Evolutionary conservation across 495 filamentous ascomycete genomes (phyloP).

Genomic region (Daldinia concentrica): DNA sequence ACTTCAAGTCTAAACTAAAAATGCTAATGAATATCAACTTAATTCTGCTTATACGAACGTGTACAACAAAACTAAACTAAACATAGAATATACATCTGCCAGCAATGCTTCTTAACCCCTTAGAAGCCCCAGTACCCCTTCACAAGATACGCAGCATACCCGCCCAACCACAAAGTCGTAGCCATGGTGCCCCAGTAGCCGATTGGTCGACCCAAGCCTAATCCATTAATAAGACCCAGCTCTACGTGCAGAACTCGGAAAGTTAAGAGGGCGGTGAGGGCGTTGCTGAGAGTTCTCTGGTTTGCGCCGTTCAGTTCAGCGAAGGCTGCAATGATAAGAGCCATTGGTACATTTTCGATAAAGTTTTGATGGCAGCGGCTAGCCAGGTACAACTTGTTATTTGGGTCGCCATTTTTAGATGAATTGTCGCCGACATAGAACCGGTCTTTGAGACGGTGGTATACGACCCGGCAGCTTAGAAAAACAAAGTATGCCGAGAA

Average conservation of each 20-base stretch:
- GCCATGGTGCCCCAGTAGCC: constrained; percentile 53
- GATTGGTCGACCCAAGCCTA: constrained; percentile 46
- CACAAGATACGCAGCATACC: constrained; percentile 51
- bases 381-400: constrained; percentile 45
- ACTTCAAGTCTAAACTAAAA: neutral
- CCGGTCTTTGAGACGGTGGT: constrained; percentile 48
- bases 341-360: constrained; percentile 55
- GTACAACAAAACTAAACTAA: neutral
- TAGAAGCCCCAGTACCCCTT: constrained; percentile 35
- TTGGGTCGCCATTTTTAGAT: constrained; percentile 25
- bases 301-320: constrained; percentile 57
- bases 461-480: constrained; percentile 53
- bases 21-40: neutral
- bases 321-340: constrained; percentile 38
- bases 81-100: neutral
- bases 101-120: neutral
- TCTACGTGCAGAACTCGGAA: constrained; percentile 53
- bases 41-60: neutral
- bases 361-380: constrained; percentile 54
- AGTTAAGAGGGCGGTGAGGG: constrained; percentile 49
- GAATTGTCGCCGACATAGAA: constrained; percentile 48
- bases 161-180: constrained; percentile 50
- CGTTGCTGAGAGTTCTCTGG: constrained; percentile 47
- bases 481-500: constrained; percentile 57
- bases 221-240: constrained; percentile 49